Conservation (phyloP, 768 basidiomycete genomes). For the Fibroporia radiculosa region DNA sequence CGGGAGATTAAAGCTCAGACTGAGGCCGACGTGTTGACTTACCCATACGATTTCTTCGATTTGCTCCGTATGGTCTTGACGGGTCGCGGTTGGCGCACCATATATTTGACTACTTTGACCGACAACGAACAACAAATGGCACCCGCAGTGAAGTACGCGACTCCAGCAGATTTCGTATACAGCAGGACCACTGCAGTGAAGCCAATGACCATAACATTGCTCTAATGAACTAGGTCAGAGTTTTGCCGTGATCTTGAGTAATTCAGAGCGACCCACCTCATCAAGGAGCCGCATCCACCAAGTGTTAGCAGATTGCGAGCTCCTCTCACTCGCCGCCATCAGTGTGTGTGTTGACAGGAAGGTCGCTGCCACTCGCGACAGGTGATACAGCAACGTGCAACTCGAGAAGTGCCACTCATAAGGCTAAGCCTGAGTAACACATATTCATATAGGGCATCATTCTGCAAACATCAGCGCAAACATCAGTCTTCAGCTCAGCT, state of each 20-base stretch:
- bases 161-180: constrained; percentile 55
- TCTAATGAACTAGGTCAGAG: constrained; percentile 30
- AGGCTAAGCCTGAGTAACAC: too few species aligned
- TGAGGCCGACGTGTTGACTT: constrained; percentile 18
- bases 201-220: constrained; percentile 46
- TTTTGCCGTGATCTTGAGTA: not conserved
- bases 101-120: constrained; percentile 53
- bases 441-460: too few species aligned
- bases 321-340: not conserved
- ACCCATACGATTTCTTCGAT: constrained; percentile 64
- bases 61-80: constrained; percentile 23
- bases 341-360: too few species aligned
- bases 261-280: not conserved
- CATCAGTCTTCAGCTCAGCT: too few species aligned
- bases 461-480: too few species aligned
- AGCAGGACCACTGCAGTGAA: constrained; percentile 43
- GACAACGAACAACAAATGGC: constrained; percentile 47
- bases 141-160: constrained; percentile 52
- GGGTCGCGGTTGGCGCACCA: constrained; percentile 63
- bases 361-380: too few species aligned
- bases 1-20: not conserved
- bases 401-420: too few species aligned
- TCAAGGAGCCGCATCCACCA: constrained; percentile 2
- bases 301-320: not conserved
- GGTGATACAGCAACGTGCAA: too few species aligned